phyloP scores from a whole-genome alignment of 371 early-diverging fungal species.

The Phascolomyces articulosus region DNA sequence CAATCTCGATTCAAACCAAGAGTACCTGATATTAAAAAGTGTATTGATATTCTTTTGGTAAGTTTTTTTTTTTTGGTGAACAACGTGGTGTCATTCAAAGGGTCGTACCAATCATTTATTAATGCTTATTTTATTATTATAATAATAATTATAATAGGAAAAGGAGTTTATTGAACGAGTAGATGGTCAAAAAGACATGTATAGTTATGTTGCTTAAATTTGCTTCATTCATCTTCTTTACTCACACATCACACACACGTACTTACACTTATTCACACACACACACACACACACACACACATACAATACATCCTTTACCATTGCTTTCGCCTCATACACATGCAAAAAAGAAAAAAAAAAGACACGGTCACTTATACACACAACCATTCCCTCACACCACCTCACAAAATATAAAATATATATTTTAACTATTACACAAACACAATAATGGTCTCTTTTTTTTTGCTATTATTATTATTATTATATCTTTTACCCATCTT shows the following conservation, averaged over 20 bases:
- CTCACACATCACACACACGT: neutral
- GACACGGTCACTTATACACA: no score
- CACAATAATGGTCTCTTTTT: no score
- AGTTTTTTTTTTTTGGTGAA: neutral
- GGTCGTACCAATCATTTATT: no score
- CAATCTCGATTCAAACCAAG: slow-evolving; percentile 91
- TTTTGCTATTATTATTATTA: no score
- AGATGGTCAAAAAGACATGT: slow-evolving; percentile 84
- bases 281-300: neutral
- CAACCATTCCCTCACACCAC: no score
- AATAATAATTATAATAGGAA: slow-evolving; percentile 60
- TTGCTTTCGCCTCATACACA: neutral
- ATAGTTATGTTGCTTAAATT: slow-evolving; percentile 82
- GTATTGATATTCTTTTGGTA: slow-evolving; percentile 88
- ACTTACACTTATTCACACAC: neutral
- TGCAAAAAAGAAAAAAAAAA: neutral
- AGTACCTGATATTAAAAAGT: slow-evolving; percentile 93
- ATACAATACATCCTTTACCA: neutral
- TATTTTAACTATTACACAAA: no score
- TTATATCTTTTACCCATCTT: no score
- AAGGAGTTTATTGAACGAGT: slow-evolving; percentile 94
- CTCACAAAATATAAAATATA: no score
- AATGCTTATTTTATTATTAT: neutral
- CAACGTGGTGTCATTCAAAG: no score
- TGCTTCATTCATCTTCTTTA: neutral